These are phyloP conservation scores for Chamaecrista fasciculata DNA, from an alignment of 306 rosid species.

Conservation along the genomic window DNA sequence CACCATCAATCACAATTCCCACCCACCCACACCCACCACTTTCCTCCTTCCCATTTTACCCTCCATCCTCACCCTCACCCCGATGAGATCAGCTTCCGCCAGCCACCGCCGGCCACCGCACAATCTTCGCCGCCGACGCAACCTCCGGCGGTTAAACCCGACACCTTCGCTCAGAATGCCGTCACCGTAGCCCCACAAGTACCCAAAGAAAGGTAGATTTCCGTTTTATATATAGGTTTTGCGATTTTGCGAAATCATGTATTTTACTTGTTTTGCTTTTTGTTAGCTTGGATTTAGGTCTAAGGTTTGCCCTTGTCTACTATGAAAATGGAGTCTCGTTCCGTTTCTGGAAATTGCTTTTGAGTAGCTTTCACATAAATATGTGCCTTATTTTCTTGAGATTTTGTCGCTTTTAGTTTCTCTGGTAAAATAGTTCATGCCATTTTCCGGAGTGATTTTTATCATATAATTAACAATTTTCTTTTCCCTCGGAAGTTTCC, in stretches of 20 bases:
- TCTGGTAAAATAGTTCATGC: constrained; percentile 10
- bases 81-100: constrained; percentile 45
- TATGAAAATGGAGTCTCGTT: background rate
- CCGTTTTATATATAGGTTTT: background rate
- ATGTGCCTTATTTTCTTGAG: background rate
- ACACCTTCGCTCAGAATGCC: constrained; percentile 30
- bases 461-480: background rate
- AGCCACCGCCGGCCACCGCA: constrained; percentile 20
- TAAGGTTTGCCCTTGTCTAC: background rate
- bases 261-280: background rate
- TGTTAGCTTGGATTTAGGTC: constrained; percentile 26
- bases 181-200: constrained; percentile 31
- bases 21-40: constrained; percentile 46
- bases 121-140: constrained; percentile 8
- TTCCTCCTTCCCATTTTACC: constrained; percentile 66
- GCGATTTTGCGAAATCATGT: too few relatives aligned
- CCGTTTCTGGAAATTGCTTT: constrained; percentile 27
- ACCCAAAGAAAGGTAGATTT: constrained; percentile 50
- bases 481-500: background rate
- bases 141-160: constrained; percentile 15
- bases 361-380: background rate
- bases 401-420: background rate
- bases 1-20: constrained; percentile 34
- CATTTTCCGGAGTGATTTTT: constrained; percentile 21
- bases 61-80: constrained; percentile 32